Percentiles rank a stretch among this genome's conserved stretches.
Evolutionary conservation across 352 stramenopile species (phyloP).

Genomic region (Globisporangium solare): DNA sequence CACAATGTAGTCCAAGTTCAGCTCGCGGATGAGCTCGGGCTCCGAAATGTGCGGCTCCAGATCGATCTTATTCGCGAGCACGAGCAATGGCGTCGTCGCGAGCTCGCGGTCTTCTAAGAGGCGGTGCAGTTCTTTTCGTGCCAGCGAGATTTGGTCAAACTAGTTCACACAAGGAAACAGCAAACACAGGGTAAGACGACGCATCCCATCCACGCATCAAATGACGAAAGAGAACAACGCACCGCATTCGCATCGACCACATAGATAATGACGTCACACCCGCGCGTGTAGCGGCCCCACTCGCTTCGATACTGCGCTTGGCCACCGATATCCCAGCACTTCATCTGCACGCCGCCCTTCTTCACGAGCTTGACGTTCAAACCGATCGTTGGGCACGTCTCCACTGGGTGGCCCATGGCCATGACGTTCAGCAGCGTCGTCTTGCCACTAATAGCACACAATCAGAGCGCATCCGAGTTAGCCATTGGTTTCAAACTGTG

Average conservation of each 20-base stretch:
- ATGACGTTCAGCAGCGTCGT: conserved; percentile 96
- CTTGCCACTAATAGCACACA: conserved; percentile 89
- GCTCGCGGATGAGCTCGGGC: conserved; percentile 88
- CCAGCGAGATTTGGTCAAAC: conserved; percentile 92
- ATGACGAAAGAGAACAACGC: conserved; percentile 16
- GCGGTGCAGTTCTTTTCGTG: conserved; percentile 92
- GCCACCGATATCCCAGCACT: conserved; percentile 98
- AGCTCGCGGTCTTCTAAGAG: conserved; percentile 92
- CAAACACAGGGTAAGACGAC: not conserved
- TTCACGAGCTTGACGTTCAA: conserved; percentile 97
- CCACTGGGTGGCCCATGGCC: conserved; percentile 92
- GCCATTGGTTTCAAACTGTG: too few relatives aligned
- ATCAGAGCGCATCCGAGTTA: not conserved
- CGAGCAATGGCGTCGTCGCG: conserved; percentile 91
- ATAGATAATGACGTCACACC: conserved; percentile 99
- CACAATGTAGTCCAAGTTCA: conserved; percentile 98
- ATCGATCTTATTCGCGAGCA: conserved; percentile 99
- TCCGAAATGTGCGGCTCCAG: conserved; percentile 92
- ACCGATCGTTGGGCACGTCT: conserved; percentile 97
- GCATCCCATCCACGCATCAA: too few relatives aligned
- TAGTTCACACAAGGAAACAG: conserved; percentile 17
- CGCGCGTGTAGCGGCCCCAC: conserved; percentile 93
- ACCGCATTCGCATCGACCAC: conserved; percentile 96
- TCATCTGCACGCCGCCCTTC: conserved; percentile 96
- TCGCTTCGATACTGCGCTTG: conserved; percentile 95